Evolutionary conservation across 176 grass and related monocot species (phyloP), one percentile per base, ranked within the genome.

Genomic region (Eleusine coracana): DNA sequence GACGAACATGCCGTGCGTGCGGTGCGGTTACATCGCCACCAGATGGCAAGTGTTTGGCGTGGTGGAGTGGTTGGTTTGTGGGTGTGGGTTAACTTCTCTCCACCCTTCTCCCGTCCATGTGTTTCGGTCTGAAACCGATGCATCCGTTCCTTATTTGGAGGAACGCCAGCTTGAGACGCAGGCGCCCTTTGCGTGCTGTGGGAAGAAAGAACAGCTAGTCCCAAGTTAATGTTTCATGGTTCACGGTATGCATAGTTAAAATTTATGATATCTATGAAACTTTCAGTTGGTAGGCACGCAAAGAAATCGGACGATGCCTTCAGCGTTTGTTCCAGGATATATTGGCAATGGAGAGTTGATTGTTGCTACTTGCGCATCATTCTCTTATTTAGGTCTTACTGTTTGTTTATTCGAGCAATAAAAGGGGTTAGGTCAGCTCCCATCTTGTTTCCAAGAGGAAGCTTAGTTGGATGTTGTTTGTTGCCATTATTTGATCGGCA

Each of bases 391-490:
- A 64, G 5, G 28, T 15, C 48, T 60, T 55, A 48, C 27, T 39
- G 16, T 60, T 39, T 79, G 12, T 74, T 60, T 66, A 78, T 78
- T 20, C 3, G 68, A 18, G 50, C 51, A 44, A 60, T 21, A 36
- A 84, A 40, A 56, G 25, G 25, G 48, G 72, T 84, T 63, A 84
- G 82, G 82, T 66, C 48, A 29, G 46, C 12, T 75, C 71, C 61
- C 36, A 66, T 21, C 76, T 75, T 76, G 66, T 81, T 70, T 71
- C 66, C 58, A 18, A 41, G 21, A 66, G 21, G 29, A 49, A 69
- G 71, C 31, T 82, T 77, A 66, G 87, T 71, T 72, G 77, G 87
- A 58, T 28, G 3, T 25, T 25, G 45, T 56, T 56, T 77, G 66
- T 18, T 85, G 49, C 72, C 77, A 85, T 28, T 45, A 38, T 29